Percentiles rank a stretch among this genome's conserved stretches.
phyloP scores from a whole-genome alignment of 2,329 filamentous ascomycete species.

The Diaporthe sp. region DNA sequence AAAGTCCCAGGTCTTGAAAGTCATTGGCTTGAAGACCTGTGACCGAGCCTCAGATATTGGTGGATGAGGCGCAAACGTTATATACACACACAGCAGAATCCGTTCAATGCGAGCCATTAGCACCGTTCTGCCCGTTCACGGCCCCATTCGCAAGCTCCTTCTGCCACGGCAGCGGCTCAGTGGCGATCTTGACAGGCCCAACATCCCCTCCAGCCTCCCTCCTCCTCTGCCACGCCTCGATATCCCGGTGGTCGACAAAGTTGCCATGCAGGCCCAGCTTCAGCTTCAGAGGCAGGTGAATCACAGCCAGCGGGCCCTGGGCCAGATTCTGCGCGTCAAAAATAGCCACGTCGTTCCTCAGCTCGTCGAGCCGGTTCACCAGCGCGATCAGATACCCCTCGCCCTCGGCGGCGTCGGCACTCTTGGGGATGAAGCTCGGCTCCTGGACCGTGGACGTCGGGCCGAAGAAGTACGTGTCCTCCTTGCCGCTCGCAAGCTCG shows the following conservation, averaged over 20 bases:
- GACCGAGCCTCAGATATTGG: background rate
- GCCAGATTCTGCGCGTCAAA: constrained; percentile 57
- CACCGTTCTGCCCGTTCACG: constrained; percentile 21
- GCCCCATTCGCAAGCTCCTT: constrained; percentile 27
- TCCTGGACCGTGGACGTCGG: constrained; percentile 65
- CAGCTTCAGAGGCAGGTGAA: constrained; percentile 58
- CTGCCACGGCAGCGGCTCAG: constrained; percentile 57
- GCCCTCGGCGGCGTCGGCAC: constrained; percentile 57
- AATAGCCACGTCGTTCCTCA: constrained; percentile 60
- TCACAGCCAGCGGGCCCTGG: constrained; percentile 55
- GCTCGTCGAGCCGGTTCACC: constrained; percentile 60
- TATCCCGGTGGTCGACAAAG: constrained; percentile 58
- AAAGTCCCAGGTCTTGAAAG: background rate
- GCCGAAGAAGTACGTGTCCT: constrained; percentile 60
- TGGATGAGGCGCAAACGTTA: background rate
- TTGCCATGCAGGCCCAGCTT: constrained; percentile 60
- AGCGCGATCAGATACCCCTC: constrained; percentile 65
- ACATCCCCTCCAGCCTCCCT: constrained; percentile 53
- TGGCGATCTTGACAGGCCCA: constrained; percentile 55
- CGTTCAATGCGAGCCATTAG: constrained; percentile 1
- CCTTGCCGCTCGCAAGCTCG: constrained; percentile 48
- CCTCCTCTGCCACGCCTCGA: constrained; percentile 58
- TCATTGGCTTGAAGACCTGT: background rate
- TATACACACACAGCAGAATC: background rate
- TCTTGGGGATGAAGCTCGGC: constrained; percentile 65